Evolutionary conservation across 257 asterid genomes (phyloP).

Genomic region (Fraxinus anomala): DNA sequence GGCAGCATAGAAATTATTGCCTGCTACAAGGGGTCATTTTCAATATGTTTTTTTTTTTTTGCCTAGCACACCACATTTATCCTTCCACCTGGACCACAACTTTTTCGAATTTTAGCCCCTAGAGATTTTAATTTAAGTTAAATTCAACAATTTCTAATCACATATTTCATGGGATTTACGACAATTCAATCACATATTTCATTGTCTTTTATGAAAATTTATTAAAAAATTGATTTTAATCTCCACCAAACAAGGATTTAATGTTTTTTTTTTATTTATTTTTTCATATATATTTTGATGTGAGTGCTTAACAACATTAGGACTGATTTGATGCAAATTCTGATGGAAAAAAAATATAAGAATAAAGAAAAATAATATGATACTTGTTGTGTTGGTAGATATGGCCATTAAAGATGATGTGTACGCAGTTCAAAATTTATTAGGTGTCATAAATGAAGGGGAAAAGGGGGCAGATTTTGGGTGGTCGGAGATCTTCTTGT

Average conservation of each 20-base stretch:
- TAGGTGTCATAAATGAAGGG: constrained; percentile 1
- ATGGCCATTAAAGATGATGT: background rate
- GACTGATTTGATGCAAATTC: background rate
- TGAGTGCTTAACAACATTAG: background rate
- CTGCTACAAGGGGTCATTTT: background rate
- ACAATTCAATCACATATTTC: no score
- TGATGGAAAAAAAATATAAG: background rate
- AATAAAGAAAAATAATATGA: background rate
- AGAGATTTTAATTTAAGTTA: no score
- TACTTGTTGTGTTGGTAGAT: background rate
- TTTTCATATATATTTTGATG: background rate
- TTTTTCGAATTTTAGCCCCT: background rate
- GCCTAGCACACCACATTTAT: background rate
- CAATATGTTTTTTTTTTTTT: background rate
- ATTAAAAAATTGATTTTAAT: no score
- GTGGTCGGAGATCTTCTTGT: background rate
- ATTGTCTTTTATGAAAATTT: no score
- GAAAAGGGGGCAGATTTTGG: background rate
- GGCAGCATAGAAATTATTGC: background rate
- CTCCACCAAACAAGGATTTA: no score
- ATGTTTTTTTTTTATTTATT: no score
- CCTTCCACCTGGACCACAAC: background rate
- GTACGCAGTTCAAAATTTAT: background rate
- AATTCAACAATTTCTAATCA: no score
- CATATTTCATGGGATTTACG: no score